Evolutionary conservation across 2,329 filamentous ascomycete species (phyloP).

Genomic region (Acrocalymma vagum): DNA sequence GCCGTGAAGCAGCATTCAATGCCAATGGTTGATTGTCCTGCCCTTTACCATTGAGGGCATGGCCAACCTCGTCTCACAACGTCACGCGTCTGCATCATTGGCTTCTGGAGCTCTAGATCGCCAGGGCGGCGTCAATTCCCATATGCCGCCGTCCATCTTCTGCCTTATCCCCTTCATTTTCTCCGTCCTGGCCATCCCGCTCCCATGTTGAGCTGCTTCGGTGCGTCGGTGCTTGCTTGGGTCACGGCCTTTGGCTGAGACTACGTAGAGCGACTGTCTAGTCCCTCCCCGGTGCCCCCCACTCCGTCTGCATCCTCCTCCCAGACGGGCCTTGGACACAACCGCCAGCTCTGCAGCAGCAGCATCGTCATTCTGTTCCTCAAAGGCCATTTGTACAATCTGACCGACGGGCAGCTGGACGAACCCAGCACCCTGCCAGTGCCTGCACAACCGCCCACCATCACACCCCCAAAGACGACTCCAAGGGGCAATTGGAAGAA

Average conservation of each 20-base stretch:
- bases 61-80: constrained; percentile 26
- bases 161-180: constrained; percentile 6
- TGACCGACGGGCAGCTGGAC: too few species aligned
- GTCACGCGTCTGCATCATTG: constrained; percentile 41
- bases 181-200: constrained; percentile 9
- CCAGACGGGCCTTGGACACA: too few species aligned
- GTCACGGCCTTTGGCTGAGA: too few species aligned
- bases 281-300: too few species aligned
- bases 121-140: constrained; percentile 28
- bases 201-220: too few species aligned
- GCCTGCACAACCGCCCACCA: constrained; percentile 8
- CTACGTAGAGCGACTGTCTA: too few species aligned
- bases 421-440: too few species aligned
- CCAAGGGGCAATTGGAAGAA: background rate
- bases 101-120: constrained; percentile 26
- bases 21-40: constrained; percentile 32
- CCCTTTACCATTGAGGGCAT: constrained; percentile 30
- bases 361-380: too few species aligned
- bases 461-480: constrained; percentile 3
- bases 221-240: too few species aligned
- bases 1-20: constrained; percentile 20
- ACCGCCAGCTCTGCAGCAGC: too few species aligned
- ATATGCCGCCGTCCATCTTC: background rate
- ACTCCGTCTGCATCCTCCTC: too few species aligned
- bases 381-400: too few species aligned